Evolutionary conservation across 164 flowering plant genomes (phyloP), one percentile per base, ranked within the genome.

Genomic region (Paratinospora sagittata): DNA sequence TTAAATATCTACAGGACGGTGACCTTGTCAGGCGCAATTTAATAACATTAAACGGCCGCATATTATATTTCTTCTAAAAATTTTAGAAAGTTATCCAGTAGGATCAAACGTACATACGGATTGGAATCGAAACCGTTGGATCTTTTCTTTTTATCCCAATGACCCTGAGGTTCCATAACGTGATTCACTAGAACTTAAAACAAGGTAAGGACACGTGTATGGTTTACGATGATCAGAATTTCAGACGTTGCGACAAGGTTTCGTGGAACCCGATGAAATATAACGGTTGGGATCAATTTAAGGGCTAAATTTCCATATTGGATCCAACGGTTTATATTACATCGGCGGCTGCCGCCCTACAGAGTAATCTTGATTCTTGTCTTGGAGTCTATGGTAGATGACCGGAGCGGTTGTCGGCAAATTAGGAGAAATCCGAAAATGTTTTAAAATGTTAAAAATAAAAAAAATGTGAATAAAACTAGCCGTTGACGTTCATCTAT

Each of bases 261-360:
- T 70, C 47, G 72, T 27, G 73, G 70, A 75, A 67, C 68, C 72
- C 67, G 11, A 71, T 55, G 77, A 8, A 26, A n/a, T 81, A 78
- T 86, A 61, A 82, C 86, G 84, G 84, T 47, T 71, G 55, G 19
- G 16, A 72, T 76, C 58, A 10, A 13, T 62, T 34, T 66, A 83
- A 80, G 79, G 82, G 82, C 73, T 79, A 73, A n/a, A n/a, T 49
- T 73, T 73, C 21, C 23, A 70, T 66, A 62, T 36, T 0, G 12
- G 17, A 87, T 87, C 89, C 72, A 60, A 83, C 81, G 91, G 84
- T 74, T 68, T 0, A 6, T 8, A 36, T 69, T 65, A 61, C 10
- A 57, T 68, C 33, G 87, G 85, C 89, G 91, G 91, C 67, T 73
- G 84, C 90, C 86, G 88, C 78, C 88, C 86, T 62, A 62, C 79